phyloP scores from a whole-genome alignment of 1,284 basidiomycete species.

The Neolentinus lepideus region DNA sequence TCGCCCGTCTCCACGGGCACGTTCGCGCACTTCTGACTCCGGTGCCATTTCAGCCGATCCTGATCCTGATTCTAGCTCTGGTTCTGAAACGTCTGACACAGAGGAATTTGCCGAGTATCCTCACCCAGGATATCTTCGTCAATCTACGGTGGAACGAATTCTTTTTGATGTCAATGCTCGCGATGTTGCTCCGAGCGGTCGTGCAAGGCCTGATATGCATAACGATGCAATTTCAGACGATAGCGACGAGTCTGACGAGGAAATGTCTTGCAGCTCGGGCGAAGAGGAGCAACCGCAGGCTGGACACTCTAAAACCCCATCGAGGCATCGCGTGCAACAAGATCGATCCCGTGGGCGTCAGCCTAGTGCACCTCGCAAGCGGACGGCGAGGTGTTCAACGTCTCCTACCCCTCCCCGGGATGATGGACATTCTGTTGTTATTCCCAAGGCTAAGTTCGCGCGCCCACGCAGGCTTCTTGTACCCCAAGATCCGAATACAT shows the following conservation, averaged over 20 bases:
- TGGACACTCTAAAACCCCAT: too few species aligned
- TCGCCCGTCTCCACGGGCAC: neutral
- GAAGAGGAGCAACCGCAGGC: neutral
- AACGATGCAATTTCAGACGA: neutral
- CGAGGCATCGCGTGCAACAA: too few species aligned
- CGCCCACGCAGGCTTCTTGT: constrained; percentile 36
- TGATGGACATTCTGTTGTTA: constrained; percentile 13
- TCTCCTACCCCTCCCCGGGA: constrained; percentile 10
- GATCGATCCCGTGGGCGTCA: neutral
- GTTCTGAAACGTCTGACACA: neutral
- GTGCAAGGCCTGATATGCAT: neutral
- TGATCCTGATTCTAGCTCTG: neutral
- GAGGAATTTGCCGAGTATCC: neutral
- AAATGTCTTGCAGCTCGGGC: neutral
- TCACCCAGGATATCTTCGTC: neutral
- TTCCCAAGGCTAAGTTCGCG: constrained; percentile 32
- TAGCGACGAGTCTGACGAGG: constrained; percentile 4
- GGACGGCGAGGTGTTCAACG: neutral
- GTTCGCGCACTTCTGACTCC: neutral
- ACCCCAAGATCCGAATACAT: constrained; percentile 24
- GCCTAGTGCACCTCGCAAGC: neutral
- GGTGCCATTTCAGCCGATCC: too few species aligned
- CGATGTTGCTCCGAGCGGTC: neutral
- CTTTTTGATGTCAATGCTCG: neutral
- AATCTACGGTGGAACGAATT: neutral